These are phyloP conservation scores for Akanthomyces muscarius DNA, from an alignment of 2,329 filamentous ascomycete species.

Conservation along the genomic window DNA sequence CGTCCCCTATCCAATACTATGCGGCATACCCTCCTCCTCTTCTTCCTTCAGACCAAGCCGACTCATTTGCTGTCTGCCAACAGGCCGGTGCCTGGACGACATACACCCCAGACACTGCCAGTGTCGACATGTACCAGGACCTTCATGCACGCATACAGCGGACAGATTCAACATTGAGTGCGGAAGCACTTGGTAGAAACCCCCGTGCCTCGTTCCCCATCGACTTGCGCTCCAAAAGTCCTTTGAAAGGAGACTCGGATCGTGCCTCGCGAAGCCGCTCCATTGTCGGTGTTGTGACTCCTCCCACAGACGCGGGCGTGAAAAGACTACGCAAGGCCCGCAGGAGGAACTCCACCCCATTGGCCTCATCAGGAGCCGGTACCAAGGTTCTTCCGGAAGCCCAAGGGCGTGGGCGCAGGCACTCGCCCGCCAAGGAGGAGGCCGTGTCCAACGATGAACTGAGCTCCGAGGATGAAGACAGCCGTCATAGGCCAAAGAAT, in stretches of 20 bases:
- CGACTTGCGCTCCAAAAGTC: slow-evolving; percentile 1
- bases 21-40: background rate
- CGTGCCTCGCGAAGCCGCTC: slow-evolving; percentile 6
- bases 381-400: background rate
- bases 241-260: slow-evolving; percentile 1
- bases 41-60: background rate
- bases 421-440: background rate
- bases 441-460: background rate
- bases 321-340: slow-evolving; percentile 1
- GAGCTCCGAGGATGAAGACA: slow-evolving; percentile 15
- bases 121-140: background rate
- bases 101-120: slow-evolving; percentile 2
- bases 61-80: background rate
- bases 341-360: background rate
- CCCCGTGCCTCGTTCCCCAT: background rate
- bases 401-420: background rate
- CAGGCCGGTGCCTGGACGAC: background rate
- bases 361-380: background rate
- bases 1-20: background rate
- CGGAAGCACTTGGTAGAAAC: background rate
- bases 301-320: background rate
- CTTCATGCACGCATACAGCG: background rate
- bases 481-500: slow-evolving; percentile 5
- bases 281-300: background rate
- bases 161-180: background rate